Conservation (phyloP, 2,329 filamentous ascomycete genomes). For the Exserohilum turcica region DNA sequence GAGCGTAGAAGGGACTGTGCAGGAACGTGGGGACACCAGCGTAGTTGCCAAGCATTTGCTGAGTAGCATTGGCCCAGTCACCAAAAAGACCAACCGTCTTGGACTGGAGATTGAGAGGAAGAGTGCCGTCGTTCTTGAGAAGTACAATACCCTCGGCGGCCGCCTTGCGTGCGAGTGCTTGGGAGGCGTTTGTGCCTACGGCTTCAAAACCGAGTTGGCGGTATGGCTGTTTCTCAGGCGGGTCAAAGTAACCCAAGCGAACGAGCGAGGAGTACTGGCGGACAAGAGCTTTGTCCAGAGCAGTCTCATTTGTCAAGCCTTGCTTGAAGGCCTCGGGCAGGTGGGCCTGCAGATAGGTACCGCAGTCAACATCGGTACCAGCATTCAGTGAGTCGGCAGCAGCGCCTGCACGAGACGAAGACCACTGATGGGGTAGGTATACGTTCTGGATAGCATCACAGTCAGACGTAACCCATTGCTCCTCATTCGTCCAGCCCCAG, state of each 20-base stretch:
- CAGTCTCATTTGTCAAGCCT: constrained; percentile 45
- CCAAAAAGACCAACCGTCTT: constrained; percentile 63
- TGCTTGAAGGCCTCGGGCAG: constrained; percentile 26
- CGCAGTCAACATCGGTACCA: constrained; percentile 33
- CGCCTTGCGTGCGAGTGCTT: constrained; percentile 62
- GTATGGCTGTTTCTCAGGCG: constrained; percentile 33
- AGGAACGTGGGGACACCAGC: constrained; percentile 61
- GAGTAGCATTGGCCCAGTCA: constrained; percentile 60
- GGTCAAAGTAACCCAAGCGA: constrained; percentile 56
- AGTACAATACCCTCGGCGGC: constrained; percentile 56
- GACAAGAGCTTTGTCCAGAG: constrained; percentile 57
- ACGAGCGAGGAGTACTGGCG: constrained; percentile 63
- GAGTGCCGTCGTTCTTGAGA: constrained; percentile 57
- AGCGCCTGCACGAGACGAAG: constrained; percentile 32
- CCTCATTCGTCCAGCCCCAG: constrained; percentile 66
- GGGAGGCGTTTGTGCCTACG: constrained; percentile 60
- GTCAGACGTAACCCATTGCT: constrained; percentile 68
- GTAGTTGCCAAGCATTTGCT: constrained; percentile 66
- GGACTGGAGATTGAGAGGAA: constrained; percentile 52
- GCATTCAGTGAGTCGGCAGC: constrained; percentile 34
- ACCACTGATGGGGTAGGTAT: constrained; percentile 55
- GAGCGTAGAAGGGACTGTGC: constrained; percentile 59
- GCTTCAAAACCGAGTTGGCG: constrained; percentile 28
- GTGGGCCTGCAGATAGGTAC: constrained; percentile 31
- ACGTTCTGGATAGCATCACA: constrained; percentile 68